Base-by-base conservation (phyloP, 2,329 filamentous ascomycete species). In the Daldinia eschscholtzii region DNA sequence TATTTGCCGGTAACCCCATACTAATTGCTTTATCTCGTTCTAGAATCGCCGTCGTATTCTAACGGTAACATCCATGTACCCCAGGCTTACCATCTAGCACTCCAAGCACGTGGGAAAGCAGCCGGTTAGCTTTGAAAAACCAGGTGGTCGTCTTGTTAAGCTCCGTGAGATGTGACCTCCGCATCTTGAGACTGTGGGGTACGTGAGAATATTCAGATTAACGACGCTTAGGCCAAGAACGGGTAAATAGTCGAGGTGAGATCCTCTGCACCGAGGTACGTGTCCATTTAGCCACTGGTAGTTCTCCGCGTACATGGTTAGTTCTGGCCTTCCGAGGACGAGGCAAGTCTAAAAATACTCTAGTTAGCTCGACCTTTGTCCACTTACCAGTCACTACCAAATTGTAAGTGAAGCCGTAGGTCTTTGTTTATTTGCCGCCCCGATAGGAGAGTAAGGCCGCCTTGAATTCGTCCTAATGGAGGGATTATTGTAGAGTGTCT, bases 191-290 rank as follows among this genome's bases (percentile, higher is more conserved):
- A 62, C 67, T 71, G 48, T 65, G 67, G 71, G 70, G 71, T 70
- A 70, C 20, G 26, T 60, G 61, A 64, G 60, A 61, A 60, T 70
- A 48, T 62, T 57, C 62, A 61, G 63, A 62, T 67, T 65, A 65
- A 61, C 56, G 67, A 66, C 58, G 28, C 33, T 56, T 37, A 41
- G 52, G 70, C 70, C 72, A 74, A 75, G 73, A 42, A 56, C 74
- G 74, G 74, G 33, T 76, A 76, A 76, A 76, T 76, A 39, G 52
- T 70, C 39, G 41, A 70, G 68, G 61, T 65, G 57, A 73, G 64
- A 71, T 70, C 70, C 72, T 68, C 70, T 70, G 72, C 71, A 64
- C 74, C 70, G 62, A 71, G 28, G 50, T 55, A 72, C 66, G 67
- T 74, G 59, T 39, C n/a, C 63, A 75, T 74, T 75, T 76, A 76